Percentiles rank a stretch among this genome's conserved stretches.
phyloP scores from a whole-genome alignment of 2,329 filamentous ascomycete species.

The Cercospora zeina region DNA sequence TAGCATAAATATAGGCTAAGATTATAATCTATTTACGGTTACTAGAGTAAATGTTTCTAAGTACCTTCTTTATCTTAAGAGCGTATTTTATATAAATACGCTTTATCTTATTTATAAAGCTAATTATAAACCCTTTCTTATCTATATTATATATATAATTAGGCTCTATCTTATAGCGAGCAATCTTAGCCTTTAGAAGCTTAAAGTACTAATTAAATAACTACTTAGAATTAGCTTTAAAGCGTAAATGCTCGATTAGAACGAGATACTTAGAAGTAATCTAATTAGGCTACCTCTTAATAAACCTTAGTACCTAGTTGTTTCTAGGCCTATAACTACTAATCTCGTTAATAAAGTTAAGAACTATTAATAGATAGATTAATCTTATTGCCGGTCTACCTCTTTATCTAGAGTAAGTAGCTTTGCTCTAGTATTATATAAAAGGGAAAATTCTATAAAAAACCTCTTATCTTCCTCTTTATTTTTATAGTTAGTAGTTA shows the following conservation, averaged over 20 bases:
- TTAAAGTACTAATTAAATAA: neutral
- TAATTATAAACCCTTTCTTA: conserved; percentile 8
- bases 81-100: too few relatives aligned
- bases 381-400: too few relatives aligned
- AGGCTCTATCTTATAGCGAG: conserved; percentile 8
- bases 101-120: too few relatives aligned
- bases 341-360: too few relatives aligned
- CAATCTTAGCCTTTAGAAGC: neutral
- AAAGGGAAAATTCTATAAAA: too few relatives aligned
- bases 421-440: too few relatives aligned
- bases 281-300: neutral
- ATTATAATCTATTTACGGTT: neutral
- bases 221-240: neutral
- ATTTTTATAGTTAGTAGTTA: too few relatives aligned
- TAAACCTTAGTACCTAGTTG: neutral
- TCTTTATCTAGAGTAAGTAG: too few relatives aligned
- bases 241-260: neutral
- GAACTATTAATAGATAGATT: too few relatives aligned
- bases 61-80: neutral
- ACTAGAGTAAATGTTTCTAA: neutral
- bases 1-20: too few relatives aligned
- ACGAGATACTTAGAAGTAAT: neutral
- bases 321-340: neutral
- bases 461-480: too few relatives aligned
- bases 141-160: conserved; percentile 12